Evolutionary conservation across 768 basidiomycete species (phyloP), one percentile per base, ranked within the genome.

Genomic region (Favolaschia claudopus): DNA sequence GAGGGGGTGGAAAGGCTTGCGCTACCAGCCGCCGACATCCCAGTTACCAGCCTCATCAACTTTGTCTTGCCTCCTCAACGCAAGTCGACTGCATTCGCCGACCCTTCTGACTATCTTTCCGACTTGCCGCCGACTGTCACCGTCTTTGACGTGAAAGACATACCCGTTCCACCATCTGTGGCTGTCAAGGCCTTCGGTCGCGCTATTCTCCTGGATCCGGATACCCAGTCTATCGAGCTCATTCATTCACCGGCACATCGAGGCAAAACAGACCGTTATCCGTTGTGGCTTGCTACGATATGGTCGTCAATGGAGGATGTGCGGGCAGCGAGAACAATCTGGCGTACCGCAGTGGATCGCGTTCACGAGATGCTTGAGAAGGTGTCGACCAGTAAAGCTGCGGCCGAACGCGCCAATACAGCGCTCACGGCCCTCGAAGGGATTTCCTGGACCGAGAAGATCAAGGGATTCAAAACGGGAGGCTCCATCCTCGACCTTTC

Each of bases 111-210:
- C 32, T 51, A 51, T 20, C 49, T 51, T 7, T 51, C 34, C 22
- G 49, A 51, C 7, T 5, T 7, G 7, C 19, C 33, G 19, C 49
- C 49, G 15, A 51, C 49, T 4, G 49, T 51, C 5, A 14, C 22
- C 49, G 24, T 5, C 7, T 51, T 36, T 22, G 49, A 51, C 24
- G 20, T 36, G 15, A 6, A n/a, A 17, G 36, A 32, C 9, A 51
- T 51, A 9, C 19, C 36, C 7, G 49, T 36, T 20, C 49, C 49
- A 17, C 49, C 49, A 10, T 9, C 49, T 20, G 33, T 17, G 6
- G 49, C 38, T 17, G 34, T 51, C 34, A 51, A 51, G 27, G 49
- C 32, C 6, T 24, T 51, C 19, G 49, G 49, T 15, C 32, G 49
- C 5, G 17, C 17, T 5, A 19, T 51, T 24, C 49, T 51, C 24